Evolutionary conservation across 768 basidiomycete species (phyloP).

Genomic region (Fomitopsis pulvina): DNA sequence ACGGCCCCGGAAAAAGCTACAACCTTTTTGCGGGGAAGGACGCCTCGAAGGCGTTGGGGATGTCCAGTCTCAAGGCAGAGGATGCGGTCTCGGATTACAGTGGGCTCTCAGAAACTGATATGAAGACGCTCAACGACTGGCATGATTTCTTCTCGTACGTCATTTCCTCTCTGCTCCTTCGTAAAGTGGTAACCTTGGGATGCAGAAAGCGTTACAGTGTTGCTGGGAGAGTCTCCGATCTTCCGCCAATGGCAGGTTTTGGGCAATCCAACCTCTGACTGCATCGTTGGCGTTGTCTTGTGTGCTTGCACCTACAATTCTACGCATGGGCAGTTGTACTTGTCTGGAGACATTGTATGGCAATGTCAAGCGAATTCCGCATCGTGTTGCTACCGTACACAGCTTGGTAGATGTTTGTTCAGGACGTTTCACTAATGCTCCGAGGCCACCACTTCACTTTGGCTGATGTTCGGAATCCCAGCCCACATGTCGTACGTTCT

Average conservation of each 20-base stretch:
- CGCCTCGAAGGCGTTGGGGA: conserved; percentile 82
- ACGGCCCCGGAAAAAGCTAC: conserved; percentile 77
- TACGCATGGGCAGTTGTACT: no score
- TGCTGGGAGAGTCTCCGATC: conserved; percentile 66
- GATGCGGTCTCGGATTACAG: conserved; percentile 89
- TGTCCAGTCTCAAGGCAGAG: conserved; percentile 79
- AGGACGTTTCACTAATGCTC: no score
- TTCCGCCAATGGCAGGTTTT: conserved; percentile 25
- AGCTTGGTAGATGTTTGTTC: no score
- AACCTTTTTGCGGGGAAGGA: conserved; percentile 92
- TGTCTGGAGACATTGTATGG: no score
- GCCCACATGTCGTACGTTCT: no score
- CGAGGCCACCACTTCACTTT: no score
- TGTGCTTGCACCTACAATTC: no score
- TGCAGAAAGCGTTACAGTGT: conserved; percentile 81
- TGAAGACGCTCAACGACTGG: conserved; percentile 86
- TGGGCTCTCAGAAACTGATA: conserved; percentile 59
- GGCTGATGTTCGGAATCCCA: no score
- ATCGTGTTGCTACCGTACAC: no score
- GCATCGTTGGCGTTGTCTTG: not conserved
- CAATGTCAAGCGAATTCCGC: no score
- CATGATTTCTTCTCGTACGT: conserved; percentile 70
- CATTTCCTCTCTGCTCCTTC: not conserved
- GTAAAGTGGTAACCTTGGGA: not conserved
- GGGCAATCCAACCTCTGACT: not conserved